Evolutionary conservation across 352 stramenopile genomes (phyloP).

Genomic region (Saprolegnia diclina): DNA sequence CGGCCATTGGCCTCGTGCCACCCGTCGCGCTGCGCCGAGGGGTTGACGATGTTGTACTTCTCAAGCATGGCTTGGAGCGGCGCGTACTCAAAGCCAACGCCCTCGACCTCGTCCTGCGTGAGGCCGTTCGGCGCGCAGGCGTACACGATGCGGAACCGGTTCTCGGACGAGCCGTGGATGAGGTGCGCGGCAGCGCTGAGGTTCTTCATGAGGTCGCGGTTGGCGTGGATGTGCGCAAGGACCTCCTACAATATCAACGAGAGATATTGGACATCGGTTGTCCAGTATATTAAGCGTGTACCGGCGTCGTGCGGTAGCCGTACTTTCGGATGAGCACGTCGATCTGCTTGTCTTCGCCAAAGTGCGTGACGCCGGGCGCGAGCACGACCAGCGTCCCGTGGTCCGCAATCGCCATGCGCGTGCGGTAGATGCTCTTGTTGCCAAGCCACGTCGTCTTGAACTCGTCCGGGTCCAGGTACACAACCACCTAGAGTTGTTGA

Average conservation of each 20-base stretch:
- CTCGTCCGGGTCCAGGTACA: constrained; percentile 94
- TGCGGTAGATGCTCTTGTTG: constrained; percentile 98
- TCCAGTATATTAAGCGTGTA: constrained; percentile 33
- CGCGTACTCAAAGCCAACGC: constrained; percentile 89
- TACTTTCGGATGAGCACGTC: constrained; percentile 96
- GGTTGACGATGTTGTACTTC: constrained; percentile 70
- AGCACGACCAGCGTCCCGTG: constrained; percentile 93
- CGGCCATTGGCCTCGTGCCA: constrained; percentile 86
- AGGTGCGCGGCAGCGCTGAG: constrained; percentile 93
- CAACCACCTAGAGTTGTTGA: constrained; percentile 66
- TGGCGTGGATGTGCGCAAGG: constrained; percentile 85
- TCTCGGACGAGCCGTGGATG: constrained; percentile 96
- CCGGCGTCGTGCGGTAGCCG: constrained; percentile 93
- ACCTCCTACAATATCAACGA: constrained; percentile 56
- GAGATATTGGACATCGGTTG: not conserved
- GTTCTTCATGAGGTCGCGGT: constrained; percentile 93
- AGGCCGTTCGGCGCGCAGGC: constrained; percentile 83
- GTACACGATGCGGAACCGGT: constrained; percentile 96
- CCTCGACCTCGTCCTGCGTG: constrained; percentile 89
- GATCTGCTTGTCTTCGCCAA: constrained; percentile 93
- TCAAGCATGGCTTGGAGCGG: constrained; percentile 78
- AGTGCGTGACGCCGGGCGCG: constrained; percentile 89
- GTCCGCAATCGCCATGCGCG: constrained; percentile 95
- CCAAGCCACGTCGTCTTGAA: constrained; percentile 98
- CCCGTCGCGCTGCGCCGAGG: constrained; percentile 75